Evolutionary conservation across 768 basidiomycete genomes (phyloP).

Genomic region (Leccinellum albellum): DNA sequence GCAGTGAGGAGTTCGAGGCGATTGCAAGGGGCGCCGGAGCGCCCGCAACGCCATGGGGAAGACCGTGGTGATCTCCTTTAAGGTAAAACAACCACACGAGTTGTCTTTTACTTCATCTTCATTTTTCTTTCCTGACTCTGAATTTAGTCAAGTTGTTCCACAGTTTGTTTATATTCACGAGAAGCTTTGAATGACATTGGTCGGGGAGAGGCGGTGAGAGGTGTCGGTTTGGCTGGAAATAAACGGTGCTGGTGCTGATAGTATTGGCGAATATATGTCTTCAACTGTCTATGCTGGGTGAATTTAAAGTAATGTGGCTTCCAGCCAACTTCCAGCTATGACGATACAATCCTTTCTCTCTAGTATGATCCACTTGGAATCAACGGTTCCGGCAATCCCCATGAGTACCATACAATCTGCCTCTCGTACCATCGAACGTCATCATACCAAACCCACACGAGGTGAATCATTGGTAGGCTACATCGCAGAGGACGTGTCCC

Average conservation of each 20-base stretch:
- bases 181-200: not conserved
- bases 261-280: not conserved
- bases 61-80: conserved; percentile 10
- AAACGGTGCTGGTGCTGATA: not conserved
- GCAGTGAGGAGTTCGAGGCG: conserved; percentile 44
- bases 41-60: conserved; percentile 27
- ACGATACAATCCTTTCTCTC: too few relatives aligned
- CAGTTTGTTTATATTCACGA: not conserved
- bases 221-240: not conserved
- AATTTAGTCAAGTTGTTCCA: not conserved
- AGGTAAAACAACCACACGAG: not conserved
- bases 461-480: too few relatives aligned
- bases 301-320: too few relatives aligned
- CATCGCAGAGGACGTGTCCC: too few relatives aligned
- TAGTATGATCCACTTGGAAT: too few relatives aligned
- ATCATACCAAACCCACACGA: too few relatives aligned
- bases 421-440: not conserved
- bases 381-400: too few relatives aligned
- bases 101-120: not conserved
- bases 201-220: not conserved
- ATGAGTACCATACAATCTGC: not conserved
- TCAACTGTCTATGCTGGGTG: too few relatives aligned
- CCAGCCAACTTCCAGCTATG: too few relatives aligned
- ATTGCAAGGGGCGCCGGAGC: conserved; percentile 36
- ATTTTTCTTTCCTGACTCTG: not conserved